These are phyloP conservation scores for Nepenthes mirabilis DNA, from an alignment of 148 eudicot genomes.

Conservation along the genomic window DNA sequence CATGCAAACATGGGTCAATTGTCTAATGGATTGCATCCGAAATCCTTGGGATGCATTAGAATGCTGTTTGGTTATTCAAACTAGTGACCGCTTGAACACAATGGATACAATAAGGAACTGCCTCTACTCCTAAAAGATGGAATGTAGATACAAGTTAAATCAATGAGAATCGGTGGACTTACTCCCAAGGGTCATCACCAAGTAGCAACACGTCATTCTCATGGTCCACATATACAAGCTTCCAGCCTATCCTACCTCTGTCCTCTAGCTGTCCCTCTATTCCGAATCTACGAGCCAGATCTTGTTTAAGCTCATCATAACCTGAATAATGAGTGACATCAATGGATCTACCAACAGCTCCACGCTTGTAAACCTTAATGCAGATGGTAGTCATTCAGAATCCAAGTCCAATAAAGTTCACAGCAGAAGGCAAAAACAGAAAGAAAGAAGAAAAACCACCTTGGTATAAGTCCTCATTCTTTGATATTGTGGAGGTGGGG, in stretches of 20 bases:
- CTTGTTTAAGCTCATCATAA: conserved; percentile 88
- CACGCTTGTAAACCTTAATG: conserved; percentile 88
- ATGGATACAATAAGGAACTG: too few species aligned
- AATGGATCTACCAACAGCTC: conserved; percentile 96
- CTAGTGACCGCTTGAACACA: too few species aligned
- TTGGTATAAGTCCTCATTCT: conserved; percentile 85
- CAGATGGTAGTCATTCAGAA: conserved; percentile 4
- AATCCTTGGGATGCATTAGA: too few species aligned
- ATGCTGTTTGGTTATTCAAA: too few species aligned
- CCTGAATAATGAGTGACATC: conserved; percentile 79
- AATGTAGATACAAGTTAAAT: background rate
- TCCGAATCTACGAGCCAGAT: conserved; percentile 91
- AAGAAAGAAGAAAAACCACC: conserved; percentile 22
- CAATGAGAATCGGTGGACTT: conserved; percentile 23
- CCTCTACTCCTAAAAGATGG: background rate
- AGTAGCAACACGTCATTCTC: conserved; percentile 85
- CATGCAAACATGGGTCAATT: too few species aligned
- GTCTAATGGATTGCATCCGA: too few species aligned
- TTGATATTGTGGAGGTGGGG: conserved; percentile 58
- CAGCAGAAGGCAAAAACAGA: background rate
- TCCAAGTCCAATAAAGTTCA: background rate
- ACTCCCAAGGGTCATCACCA: conserved; percentile 99
- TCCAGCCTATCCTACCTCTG: conserved; percentile 85
- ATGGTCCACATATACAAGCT: conserved; percentile 89
- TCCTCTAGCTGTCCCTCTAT: conserved; percentile 96